Evolutionary conservation across 345 rosid species (phyloP).

Genomic region (Boechera retrofracta): DNA sequence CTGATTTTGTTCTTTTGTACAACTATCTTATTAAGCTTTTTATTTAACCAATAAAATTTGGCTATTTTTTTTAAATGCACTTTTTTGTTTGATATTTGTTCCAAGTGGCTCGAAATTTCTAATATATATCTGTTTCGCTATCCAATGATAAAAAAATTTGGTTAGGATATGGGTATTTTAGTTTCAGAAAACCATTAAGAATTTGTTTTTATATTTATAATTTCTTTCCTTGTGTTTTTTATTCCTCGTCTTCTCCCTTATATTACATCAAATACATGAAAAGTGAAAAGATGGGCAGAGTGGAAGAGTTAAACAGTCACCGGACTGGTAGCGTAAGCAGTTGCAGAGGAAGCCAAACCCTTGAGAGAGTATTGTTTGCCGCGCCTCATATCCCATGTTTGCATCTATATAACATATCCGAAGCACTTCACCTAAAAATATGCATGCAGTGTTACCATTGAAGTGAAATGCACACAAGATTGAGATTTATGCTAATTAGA

Average conservation of each 20-base stretch:
- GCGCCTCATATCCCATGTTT: slow-evolving; percentile 71
- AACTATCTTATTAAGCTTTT: no score
- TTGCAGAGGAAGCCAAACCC: slow-evolving; percentile 81
- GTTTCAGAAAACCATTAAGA: neutral
- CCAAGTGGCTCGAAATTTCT: neutral
- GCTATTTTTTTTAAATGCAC: no score
- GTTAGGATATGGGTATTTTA: neutral
- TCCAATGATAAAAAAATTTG: neutral
- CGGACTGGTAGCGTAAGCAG: slow-evolving; percentile 67
- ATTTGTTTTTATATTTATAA: neutral
- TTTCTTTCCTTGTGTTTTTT: neutral
- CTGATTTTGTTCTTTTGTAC: no score
- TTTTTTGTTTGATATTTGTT: neutral
- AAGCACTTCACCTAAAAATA: slow-evolving; percentile 81
- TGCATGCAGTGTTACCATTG: neutral
- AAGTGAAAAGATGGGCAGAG: slow-evolving; percentile 2
- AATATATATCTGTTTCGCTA: neutral
- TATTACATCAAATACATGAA: slow-evolving; percentile 7
- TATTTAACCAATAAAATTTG: no score
- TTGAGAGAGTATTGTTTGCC: slow-evolving; percentile 60
- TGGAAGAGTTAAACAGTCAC: slow-evolving; percentile 49
- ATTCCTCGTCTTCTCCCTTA: neutral
- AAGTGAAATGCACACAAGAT: neutral
- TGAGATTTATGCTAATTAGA: neutral
- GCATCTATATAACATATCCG: slow-evolving; percentile 83